Evolutionary conservation across 495 filamentous ascomycete genomes (phyloP), one percentile per base, ranked within the genome.

Genomic region (Xylaria telfairii): DNA sequence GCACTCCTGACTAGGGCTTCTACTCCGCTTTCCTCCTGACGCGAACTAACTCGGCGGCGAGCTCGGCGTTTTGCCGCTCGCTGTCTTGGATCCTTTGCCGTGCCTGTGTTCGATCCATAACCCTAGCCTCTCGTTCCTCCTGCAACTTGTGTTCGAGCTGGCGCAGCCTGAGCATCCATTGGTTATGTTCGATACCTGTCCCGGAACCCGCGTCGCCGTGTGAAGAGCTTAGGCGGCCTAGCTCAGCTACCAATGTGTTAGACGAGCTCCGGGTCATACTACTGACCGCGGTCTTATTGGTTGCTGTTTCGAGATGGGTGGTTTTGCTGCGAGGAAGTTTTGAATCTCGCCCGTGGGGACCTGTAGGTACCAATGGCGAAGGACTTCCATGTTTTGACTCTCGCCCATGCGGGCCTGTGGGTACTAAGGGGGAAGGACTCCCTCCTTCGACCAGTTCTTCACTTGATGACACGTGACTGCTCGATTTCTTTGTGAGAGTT

Each of bases 101-200:
- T 44, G 96, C 96, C 47, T 92, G 93, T 34, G 83, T 90, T 26
- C 95, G 89, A 82, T 99, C 96, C 54, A 96, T 79, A 32, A 95
- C 77, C 46, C 96, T 83, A n/a, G 89, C 95, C 78, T 98, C 96
- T 12, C 96, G 83, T 79, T 99, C 96, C 24, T 90, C 90, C 75
- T 97, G 97, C 34, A 99, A 84, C 72, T 95, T 88, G 75, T 90
- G 88, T 85, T 99, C 96, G 51, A 98, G 79, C 73, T 98, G 94
- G 63, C 91, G 87, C 21, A 99, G 81, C 24, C 96, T 84, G 56
- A 96, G 87, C 73, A 94, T 90, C 93, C 93, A 98, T 41, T 88
- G 84, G 75, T 91, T 89, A 68, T 96, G 91, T 65, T 87, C 87
- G 1, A 82, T 72, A 2, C 79, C 81, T 75, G 61, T 73, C 24